Evolutionary conservation across 805 yeast species (phyloP), one percentile per base, ranked within the genome.

Genomic region (Candida coquimbonensis): DNA sequence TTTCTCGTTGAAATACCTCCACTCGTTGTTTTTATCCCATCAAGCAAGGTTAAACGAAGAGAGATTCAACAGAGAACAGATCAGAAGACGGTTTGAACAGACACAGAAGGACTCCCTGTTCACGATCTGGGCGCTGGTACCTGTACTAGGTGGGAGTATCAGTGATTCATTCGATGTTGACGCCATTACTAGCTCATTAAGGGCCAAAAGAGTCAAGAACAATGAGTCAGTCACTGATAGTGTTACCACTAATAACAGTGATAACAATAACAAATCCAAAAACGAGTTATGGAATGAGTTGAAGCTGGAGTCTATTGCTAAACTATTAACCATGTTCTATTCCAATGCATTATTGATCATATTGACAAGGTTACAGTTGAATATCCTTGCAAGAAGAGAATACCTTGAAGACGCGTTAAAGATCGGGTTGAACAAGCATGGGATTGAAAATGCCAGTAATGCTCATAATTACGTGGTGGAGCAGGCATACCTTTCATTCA

Each of bases 41-140:
- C 83, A 80, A 53, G 67, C 73, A 43, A 67, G 72, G 40, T 54
- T 80, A 36, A 67, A 73, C 39, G 77, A 78, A 51, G 84, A 81
- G 62, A 73, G 77, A 38, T 73, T 77, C 43, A 76, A 84, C 21
- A 70, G 74, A 42, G 87, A 81, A 52, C 83, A 80, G 54, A 83
- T 90, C 48, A 82, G 82, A 54, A 74, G 93, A 54, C 69, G 97
- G 47, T 91, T 89, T 57, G 80, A 84, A 42, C 96, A 89, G 68
- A 91, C 96, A 11, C 97, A 90, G 59, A 81, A 82, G 54, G 98
- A 91, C 64, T 87, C 96, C 40, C 73, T 84, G 43, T 80, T 80
- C 67, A 91, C 97, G 0, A 78, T 90, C 43, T 71, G 86, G 60
- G 90, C 95, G 5, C 72, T 91, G 50, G 69, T 87, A 41, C 95